A percentile compares a stretch with the other conserved stretches of the same genome.
These are phyloP conservation scores for Eucalyptus fibrosa DNA, from an alignment of 345 rosid genomes.

Conservation along the genomic window DNA sequence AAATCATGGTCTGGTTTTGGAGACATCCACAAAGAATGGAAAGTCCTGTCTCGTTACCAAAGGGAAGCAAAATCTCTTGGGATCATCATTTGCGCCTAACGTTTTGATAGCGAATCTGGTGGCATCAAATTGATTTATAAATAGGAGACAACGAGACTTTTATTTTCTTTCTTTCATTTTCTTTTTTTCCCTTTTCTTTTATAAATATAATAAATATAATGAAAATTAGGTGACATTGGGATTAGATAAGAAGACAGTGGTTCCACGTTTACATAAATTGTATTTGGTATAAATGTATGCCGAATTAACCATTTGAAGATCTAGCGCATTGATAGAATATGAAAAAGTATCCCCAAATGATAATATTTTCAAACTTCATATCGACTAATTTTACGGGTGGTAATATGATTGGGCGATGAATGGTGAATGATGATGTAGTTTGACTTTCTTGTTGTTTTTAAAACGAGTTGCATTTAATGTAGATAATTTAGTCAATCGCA, in stretches of 20 bases:
- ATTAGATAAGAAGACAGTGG: not conserved
- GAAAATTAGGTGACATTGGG: not conserved
- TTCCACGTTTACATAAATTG: rapidly evolving
- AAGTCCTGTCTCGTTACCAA: not conserved
- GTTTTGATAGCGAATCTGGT: not conserved
- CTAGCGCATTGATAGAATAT: too few relatives aligned
- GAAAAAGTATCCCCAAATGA: too few relatives aligned
- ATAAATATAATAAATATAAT: not conserved
- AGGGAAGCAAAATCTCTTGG: not conserved
- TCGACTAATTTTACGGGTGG: not conserved
- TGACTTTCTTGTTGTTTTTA: not conserved
- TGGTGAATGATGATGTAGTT: not conserved
- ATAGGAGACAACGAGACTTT: not conserved
- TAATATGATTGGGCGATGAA: not conserved
- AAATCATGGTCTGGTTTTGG: not conserved
- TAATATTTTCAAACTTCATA: too few relatives aligned
- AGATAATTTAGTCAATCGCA: not conserved
- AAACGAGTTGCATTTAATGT: not conserved
- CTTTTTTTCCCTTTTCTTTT: not conserved
- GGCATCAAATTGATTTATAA: not conserved
- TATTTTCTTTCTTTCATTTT: not conserved
- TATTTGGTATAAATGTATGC: rapidly evolving
- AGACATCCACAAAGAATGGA: not conserved
- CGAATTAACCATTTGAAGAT: not conserved
- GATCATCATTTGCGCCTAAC: not conserved